These are phyloP conservation scores for Beauveria asiatica DNA, from an alignment of 2,329 filamentous ascomycete genomes.

Conservation along the genomic window DNA sequence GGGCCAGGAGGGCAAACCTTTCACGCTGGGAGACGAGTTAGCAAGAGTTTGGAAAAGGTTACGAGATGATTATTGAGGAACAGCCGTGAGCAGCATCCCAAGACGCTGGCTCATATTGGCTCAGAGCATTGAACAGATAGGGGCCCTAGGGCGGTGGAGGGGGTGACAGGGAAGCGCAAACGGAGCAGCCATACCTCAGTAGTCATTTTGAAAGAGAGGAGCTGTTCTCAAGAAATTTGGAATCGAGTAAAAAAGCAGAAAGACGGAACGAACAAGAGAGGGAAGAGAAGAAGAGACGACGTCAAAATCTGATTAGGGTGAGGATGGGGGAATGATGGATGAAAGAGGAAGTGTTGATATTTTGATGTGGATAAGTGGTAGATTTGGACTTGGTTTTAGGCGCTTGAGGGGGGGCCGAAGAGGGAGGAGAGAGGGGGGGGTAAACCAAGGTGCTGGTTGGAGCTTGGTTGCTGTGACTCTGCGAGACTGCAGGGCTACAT, in stretches of 20 bases:
- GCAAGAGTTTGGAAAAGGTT: background rate
- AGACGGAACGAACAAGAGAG: background rate
- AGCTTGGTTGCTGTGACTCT: background rate
- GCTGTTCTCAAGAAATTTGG: slow-evolving; percentile 11
- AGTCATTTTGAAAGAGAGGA: slow-evolving; percentile 40
- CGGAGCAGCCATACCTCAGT: slow-evolving; percentile 47
- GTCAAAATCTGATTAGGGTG: slow-evolving; percentile 16
- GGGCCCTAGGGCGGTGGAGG: slow-evolving; percentile 2
- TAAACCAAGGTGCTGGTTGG: background rate
- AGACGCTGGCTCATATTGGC: background rate
- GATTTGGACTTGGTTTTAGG: slow-evolving; percentile 17
- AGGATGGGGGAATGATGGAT: slow-evolving; percentile 18
- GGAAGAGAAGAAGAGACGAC: slow-evolving; percentile 12
- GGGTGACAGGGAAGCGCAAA: slow-evolving; percentile 11
- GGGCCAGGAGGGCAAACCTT: slow-evolving; percentile 44
- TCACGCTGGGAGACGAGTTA: slow-evolving; percentile 45
- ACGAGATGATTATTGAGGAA: background rate
- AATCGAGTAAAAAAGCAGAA: slow-evolving; percentile 9
- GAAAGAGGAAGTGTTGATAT: slow-evolving; percentile 24
- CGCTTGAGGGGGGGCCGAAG: slow-evolving; percentile 5
- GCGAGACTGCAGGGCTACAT: background rate
- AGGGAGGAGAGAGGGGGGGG: slow-evolving; percentile 13
- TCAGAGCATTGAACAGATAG: background rate
- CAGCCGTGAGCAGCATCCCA: background rate
- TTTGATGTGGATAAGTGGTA: slow-evolving; percentile 19